Evolutionary conservation across 441 rosid species (phyloP).

Genomic region (Pelargonium australe): DNA sequence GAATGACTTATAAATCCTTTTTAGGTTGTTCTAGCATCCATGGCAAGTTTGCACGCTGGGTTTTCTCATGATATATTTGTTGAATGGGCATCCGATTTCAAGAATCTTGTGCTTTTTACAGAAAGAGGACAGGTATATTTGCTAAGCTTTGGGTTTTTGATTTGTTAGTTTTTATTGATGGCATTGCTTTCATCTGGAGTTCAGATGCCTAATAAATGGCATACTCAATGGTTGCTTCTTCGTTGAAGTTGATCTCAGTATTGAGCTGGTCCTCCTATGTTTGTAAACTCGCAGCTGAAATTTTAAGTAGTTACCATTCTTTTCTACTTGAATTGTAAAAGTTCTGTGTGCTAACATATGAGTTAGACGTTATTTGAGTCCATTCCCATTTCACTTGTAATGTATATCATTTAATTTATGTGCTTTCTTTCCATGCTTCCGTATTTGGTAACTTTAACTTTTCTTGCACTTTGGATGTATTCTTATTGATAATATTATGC

Average conservation of each 20-base stretch:
- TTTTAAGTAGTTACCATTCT: neutral
- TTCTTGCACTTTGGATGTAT: too few species aligned
- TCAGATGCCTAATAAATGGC: neutral
- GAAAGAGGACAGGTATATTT: conserved; percentile 87
- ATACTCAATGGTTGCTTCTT: neutral
- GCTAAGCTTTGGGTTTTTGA: conserved; percentile 6
- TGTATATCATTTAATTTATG: too few species aligned
- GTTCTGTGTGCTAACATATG: neutral
- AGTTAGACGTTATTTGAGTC: neutral
- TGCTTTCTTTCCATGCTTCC: too few species aligned
- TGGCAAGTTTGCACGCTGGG: conserved; percentile 97
- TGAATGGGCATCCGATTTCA: conserved; percentile 85
- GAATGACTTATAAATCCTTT: conserved; percentile 25
- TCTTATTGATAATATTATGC: too few species aligned
- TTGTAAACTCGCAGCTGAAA: neutral
- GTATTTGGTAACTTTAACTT: too few species aligned
- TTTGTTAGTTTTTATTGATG: conserved; percentile 4
- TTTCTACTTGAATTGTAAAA: neutral
- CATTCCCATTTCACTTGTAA: too few species aligned
- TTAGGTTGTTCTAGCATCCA: conserved; percentile 90
- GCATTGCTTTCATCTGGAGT: neutral
- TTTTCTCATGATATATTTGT: conserved; percentile 91
- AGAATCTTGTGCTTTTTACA: conserved; percentile 81
- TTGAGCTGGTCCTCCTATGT: neutral
- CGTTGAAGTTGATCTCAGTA: neutral